Evolutionary conservation across 108 stramenopile species (phyloP), one percentile per base, ranked within the genome.

Genomic region (Skeletonema grethae): DNA sequence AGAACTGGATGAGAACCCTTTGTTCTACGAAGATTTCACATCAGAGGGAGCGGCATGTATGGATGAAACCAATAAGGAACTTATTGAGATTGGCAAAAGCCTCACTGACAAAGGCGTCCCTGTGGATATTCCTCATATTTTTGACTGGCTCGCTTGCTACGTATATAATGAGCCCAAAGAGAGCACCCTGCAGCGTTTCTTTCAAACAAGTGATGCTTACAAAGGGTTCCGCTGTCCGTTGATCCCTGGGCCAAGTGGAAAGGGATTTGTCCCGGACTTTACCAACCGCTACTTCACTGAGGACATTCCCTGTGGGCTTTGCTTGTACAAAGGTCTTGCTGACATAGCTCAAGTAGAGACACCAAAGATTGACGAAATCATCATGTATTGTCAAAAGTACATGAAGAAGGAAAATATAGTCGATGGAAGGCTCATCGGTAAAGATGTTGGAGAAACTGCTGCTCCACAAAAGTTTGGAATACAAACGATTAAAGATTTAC

Each of bases 211-310:
- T 68, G 74, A 75, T 60, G 83, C 77, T 6, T 84, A 84, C 65
- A 67, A 63, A 13, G 83, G 83, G 3, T 68, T 84, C n/a, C 75
- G 66, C n/a, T 73, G 75, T 36, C 83, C 83, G 2, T 67, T 77
- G 67, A 13, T 18, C 13, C 72, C 63, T 11, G 39, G 63, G 7
- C 38, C 56, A 5, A 38, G 10, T n/a, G 39, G n/a, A 9, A 70
- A 53, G 29, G 70, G 75, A 63, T 82, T 76, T 35, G 18, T 81
- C 59, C 84, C 84, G 31, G 73, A 85, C 66, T 82, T 85, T 55
- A 72, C 61, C 32, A 76, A 80, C 70, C 79, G 84, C n/a, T 85
- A 85, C 80, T 85, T 72, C 39, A 66, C 80, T 2, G 84, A 85
- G 43, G 84, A 85, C 45, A 64, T 85, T 22, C 80, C 80, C 13